A percentile compares a stretch with the other conserved stretches of the same genome.
Evolutionary conservation across 129 eudicot species (phyloP).

Genomic region (Logfia minima): DNA sequence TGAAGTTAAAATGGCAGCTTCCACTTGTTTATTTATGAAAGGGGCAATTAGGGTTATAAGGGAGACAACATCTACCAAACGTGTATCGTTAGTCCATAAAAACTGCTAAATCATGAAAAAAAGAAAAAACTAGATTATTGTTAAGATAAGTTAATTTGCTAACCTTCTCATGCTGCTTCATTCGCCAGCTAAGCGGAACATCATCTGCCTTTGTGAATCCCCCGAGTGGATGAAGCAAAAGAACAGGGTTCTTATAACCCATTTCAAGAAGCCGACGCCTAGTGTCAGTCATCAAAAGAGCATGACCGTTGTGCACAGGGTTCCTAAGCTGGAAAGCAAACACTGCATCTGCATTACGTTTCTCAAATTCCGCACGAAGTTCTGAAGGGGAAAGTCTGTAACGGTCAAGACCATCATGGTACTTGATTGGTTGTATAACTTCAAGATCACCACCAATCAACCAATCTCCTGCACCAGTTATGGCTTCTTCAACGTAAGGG

Average conservation of each 20-base stretch:
- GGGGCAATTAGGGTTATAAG: neutral
- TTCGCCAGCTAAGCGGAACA: constrained; percentile 94
- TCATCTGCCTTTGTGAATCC: constrained; percentile 91
- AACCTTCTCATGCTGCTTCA: constrained; percentile 98
- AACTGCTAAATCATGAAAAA: neutral
- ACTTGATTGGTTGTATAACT: constrained; percentile 75
- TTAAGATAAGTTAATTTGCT: neutral
- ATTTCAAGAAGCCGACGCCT: constrained; percentile 92
- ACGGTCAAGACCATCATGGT: constrained; percentile 82
- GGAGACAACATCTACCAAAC: neutral
- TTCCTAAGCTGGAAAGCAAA: constrained; percentile 95
- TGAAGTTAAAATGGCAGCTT: neutral
- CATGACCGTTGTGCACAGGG: constrained; percentile 98
- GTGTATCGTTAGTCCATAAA: neutral
- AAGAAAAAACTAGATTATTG: neutral
- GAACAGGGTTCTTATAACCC: constrained; percentile 93
- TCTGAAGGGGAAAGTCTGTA: constrained; percentile 85
- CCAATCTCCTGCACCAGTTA: constrained; percentile 86
- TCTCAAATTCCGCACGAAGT: constrained; percentile 79
- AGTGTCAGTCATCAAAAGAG: constrained; percentile 90
- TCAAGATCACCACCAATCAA: constrained; percentile 94
- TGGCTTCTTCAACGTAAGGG: constrained; percentile 85
- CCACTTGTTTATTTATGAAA: neutral
- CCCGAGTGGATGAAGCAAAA: constrained; percentile 93
- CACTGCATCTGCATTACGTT: constrained; percentile 90